Base-by-base conservation (phyloP, 768 basidiomycete species). In the Russula earlei region DNA sequence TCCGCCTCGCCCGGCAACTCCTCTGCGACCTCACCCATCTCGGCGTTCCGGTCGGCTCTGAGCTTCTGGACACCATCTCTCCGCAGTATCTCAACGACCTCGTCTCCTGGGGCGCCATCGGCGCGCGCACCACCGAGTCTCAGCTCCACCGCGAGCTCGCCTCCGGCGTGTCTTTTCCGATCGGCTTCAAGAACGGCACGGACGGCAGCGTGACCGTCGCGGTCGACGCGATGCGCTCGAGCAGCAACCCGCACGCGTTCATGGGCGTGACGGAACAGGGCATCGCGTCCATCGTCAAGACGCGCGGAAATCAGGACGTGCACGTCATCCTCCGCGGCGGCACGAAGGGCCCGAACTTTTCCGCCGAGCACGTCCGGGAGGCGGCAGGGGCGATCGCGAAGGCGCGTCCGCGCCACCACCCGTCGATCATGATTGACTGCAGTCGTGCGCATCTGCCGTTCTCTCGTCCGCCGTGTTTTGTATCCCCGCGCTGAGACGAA, bases 181-280 rank as follows among this genome's bases (percentile, higher is more conserved):
- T 97, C 61, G 91, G 92, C 9, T 99, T 99, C 84, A 99, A 99
- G 72, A 99, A 99, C 68, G 95, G 96, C 52, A 99, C 96, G 3
- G 95, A 98, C 69, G 96, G 96, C 52, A 84, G 83, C 41, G 64
- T 97, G 47, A 73, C 80, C 0, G 91, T 98, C 34, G 95, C 95
- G 3, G 87, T 98, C 54, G 96, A 99, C 69, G 96, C 95, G 15
- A 97, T 98, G 94, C 81, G 84, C 58, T 85, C 91, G 0, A 82
- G 91, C 12, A 87, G 85, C 3, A 87, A 92, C 67, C 90, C 93
- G 4, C 95, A 98, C 70, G 88, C 91, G 33, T 98, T 98, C 77
- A 91, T 98, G 86, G 94, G 87, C 64, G 87, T 89, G 38, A 89
- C 87, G 9, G 85, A 85, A 64, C 83, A 87, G 45, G 87, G 87